Base-by-base conservation (phyloP, 2,329 filamentous ascomycete species). In the Metarhizium rileyi region DNA sequence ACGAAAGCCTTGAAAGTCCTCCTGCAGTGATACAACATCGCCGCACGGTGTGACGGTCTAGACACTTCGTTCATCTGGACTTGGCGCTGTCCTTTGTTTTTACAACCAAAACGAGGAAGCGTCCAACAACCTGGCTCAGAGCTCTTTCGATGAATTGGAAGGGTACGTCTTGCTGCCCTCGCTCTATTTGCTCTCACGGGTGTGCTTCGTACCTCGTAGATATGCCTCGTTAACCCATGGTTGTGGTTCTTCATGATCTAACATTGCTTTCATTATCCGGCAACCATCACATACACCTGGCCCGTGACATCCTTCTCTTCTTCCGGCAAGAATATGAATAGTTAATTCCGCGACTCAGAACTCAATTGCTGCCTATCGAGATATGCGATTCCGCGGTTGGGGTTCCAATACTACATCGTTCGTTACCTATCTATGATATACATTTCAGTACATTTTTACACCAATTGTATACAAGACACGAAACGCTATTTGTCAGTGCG, bases 31-130 rank as follows among this genome's bases (percentile, higher is more conserved):
- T 88, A 79, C 77, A 89, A 88, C 84, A 88, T 88, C 76, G 74
- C 74, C 73, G 72, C 69, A 49, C 52, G 54, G 40, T 33, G 26
- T 45, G 48, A 46, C 38, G 16, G 20, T 52, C 42, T 25, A 66
- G 69, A 66, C 67, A 66, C 72, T 77, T 79, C 79, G 77, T 77
- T 83, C 77, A 78, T 76, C 74, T 76, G 72, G 73, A 74, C 71
- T 79, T 81, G 81, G 76, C 80, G 77, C 79, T 80, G 77, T 84
- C 80, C 78, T 76, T 84, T 81, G 85, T 87, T 87, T 87, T 87
- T 84, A 76, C 82, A 87, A 88, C 83, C 79, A 86, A 87, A 87
- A 86, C 81, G 83, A 77, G 71, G 72, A 75, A 83, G 78, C 78
- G 80, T 84, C 87, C 83, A 87, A 87, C 83, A 78, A 20, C 73